Base-by-base conservation (phyloP, 768 basidiomycete species). In the Mrakia blollopis region DNA sequence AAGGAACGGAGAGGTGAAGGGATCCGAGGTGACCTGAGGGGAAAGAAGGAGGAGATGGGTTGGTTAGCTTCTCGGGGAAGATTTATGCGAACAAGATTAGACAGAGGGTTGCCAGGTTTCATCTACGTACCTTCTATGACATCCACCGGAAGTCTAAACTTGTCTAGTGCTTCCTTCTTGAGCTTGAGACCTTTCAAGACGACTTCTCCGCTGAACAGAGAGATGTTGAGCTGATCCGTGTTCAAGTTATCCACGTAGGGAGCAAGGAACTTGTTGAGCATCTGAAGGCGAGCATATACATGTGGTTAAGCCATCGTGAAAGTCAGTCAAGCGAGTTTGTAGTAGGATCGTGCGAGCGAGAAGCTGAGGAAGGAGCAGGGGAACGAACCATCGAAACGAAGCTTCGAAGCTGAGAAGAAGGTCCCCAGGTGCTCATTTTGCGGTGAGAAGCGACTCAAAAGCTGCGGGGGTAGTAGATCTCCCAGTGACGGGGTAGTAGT, bases 181-280 rank as follows among this genome's bases (percentile, higher is more conserved):
- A 99, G 87, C 73, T 90, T 90, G 69, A 99, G 84, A 80, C 92
- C 91, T 39, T 89, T 87, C 72, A 97, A 86, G 10, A 81, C 79
- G 72, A 82, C 78, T 54, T 81, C 79, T n/a, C 82, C 81, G 87
- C 92, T 91, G 77, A 88, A 91, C 79, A 96, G 91, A 23, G 92
- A 94, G 86, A 96, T 91, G 82, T 94, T 94, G 69, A 98, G 91
- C 84, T 95, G 93, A 82, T 93, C 91, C 83, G 94, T 88, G 83
- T 98, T 94, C 83, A 99, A 85, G 82, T 98, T 96, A 86, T 94
- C 93, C 79, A 98, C 91, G 87, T 98, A 98, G 0, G 93, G 94
- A 37, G 92, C 92, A 70, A 97, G 89, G 79, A 94, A 91, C 79
- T 91, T 89, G 83, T 95, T 95, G 85, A 97, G 92, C 80, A 94